Evolutionary conservation across 2,329 filamentous ascomycete species (phyloP).

Genomic region (Onygenales sp.): DNA sequence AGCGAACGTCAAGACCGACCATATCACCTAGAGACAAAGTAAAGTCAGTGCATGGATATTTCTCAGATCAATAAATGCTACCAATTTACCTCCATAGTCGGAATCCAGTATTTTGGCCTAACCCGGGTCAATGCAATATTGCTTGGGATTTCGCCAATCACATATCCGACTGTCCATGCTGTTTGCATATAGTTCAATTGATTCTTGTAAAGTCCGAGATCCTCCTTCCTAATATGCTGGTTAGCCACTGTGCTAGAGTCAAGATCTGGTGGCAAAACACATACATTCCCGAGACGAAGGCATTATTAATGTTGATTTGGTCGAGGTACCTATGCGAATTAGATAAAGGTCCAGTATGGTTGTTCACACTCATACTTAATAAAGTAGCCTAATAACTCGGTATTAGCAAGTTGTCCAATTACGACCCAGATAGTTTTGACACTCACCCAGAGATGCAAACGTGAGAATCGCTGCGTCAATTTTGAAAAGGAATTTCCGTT

Average conservation of each 20-base stretch:
- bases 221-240: constrained; percentile 36
- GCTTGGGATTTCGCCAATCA: constrained; percentile 43
- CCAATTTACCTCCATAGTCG: constrained; percentile 33
- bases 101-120: constrained; percentile 40
- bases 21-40: constrained; percentile 26
- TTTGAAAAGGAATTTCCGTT: constrained; percentile 41
- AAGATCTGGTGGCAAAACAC: constrained; percentile 4
- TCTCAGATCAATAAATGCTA: no score
- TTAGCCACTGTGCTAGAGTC: not conserved
- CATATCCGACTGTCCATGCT: constrained; percentile 52
- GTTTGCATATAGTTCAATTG: constrained; percentile 48
- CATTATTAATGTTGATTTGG: constrained; percentile 37
- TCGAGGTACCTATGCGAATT: constrained; percentile 43
- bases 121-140: constrained; percentile 44
- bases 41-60: not conserved
- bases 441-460: constrained; percentile 34
- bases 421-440: not conserved
- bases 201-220: constrained; percentile 43
- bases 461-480: constrained; percentile 40
- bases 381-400: not conserved
- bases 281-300: constrained; percentile 40
- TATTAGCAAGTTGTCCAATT: not conserved
- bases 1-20: constrained; percentile 41
- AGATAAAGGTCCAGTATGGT: constrained; percentile 22
- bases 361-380: not conserved